Evolutionary conservation across 2,329 filamentous ascomycete species (phyloP), one percentile per base, ranked within the genome.

Genomic region (Lachnellula hyalina): DNA sequence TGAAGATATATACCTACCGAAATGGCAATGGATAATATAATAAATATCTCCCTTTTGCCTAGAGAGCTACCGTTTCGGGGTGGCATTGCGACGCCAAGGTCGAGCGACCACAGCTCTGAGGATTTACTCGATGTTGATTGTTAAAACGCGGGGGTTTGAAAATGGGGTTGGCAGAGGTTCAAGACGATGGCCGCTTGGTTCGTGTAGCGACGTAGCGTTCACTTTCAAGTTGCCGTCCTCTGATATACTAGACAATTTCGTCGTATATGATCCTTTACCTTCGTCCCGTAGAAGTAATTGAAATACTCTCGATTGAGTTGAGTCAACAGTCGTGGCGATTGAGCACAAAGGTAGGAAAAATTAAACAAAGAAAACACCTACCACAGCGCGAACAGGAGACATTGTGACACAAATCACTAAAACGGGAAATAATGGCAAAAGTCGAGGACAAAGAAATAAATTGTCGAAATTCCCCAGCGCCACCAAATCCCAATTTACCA

Each of bases 381-480:
- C n/a, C 25, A 32, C 36, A 40, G 17, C 36, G 36, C 36, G 36
- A 40, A 40, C 36, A 17, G 36, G 36, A n/a, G 17, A 34, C 17
- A 32, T 48, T 8, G 28, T 17, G 19, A 47, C 47, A 11, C 45
- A 34, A 15, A 28, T 49, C 41, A 19, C 23, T 5, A 36, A 35
- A 35, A 19, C 6, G 11, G 34, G 32, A 52, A 44, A 51, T 40
- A 21, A 51, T 45, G 21, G 11, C 15, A 32, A 35, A 42, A 40
- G 15, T 14, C 9, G 17, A 21, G 23, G 41, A 52, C 49, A 52
- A 52, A 52, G 49, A 46, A 35, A 52, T n/a, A 32, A 28, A 19
- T 45, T 23, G 5, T 12, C 9, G 17, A 21, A 21, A n/a, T 23
- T 45, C 41, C 11, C 23, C 36, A 3, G 15, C 5, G 8, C 36